Base-by-base conservation (phyloP, 1,284 basidiomycete genomes). In the Rhodotorula mucilaginosa region DNA sequence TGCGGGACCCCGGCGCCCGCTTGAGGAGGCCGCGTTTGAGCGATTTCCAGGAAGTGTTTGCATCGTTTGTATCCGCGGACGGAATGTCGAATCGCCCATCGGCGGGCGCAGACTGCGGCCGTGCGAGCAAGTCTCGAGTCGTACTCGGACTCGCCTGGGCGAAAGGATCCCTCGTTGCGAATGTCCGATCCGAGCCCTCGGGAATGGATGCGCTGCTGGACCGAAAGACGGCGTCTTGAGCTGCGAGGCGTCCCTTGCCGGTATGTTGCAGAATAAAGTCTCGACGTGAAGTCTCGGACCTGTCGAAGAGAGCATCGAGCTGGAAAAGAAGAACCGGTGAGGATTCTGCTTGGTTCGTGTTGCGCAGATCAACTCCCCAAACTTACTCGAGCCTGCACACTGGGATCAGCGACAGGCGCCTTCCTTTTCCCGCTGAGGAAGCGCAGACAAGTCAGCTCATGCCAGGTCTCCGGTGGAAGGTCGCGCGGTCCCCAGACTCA, bases 191-290 rank as follows among this genome's bases (percentile, higher is more conserved):
- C 2, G 49, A 12, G 23, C 23, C 52, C 0, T 29, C 52, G 21
- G 23, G 21, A 29, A 26, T n/a, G 13, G 54, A 57, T 13, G 54
- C 26, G 12, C n/a, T 2, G 46, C 19, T 19, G 13, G 68, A 68
- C 39, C n/a, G 65, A 47, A 78, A 74, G n/a, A 61, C 48, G 3
- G 77, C 78, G 54, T 79, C 78, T 64, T 78, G 77, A 4, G 68
- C 68, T 26, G 71, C 76, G 47, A 78, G 69, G 0, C 78, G 74
- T 5, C 78, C 77, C 52, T 76, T 76, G 62, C 76, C 75, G 10
- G 72, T 74, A 61, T 74, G 70, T 19, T 69, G 52, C 12, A 78
- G 61, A 49, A 78, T 72, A 63, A 65, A 73, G 13, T 76, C 74
- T 3, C 73, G 72, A 3, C 74, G 73, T 10, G 67, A 64, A 10